Base-by-base conservation (phyloP, 805 yeast genomes). In the Jamesozyma rosinii region DNA sequence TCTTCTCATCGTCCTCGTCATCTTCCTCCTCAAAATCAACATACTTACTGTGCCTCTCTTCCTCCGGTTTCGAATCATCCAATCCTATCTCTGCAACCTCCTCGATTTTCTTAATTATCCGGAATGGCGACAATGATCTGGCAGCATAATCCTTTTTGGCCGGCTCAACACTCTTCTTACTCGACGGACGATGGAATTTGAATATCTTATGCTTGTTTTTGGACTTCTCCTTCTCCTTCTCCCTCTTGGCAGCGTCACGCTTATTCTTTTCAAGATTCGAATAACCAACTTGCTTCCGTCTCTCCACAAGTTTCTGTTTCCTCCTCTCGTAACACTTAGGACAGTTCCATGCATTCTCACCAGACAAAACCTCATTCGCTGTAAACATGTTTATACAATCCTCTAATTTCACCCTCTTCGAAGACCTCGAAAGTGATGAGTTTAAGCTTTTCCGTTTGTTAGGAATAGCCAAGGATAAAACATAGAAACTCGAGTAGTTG, bases 321-420 rank as follows among this genome's bases (percentile, higher is more conserved):
- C 31, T 38, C 17, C 35, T 39, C 20, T 47, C 41, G 35, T 44
- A 48, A 64, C 94, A 83, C 43, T 77, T 75, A 6, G 92, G 89
- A 66, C 94, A 83, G 49, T 80, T 75, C 94, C 94, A 83, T 1
- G 92, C 85, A 62, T 83, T 83, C 5, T 80, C 89, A 21, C 86
- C 82, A 6, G 71, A 69, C 41, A 83, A 61, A 3, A 78, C 68
- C 58, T 83, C 94, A 45, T 77, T 79, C 42, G 71, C 67, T 0
- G 83, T 75, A 54, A 76, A 82, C 55, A 78, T 68, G 27, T 68
- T 63, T 35, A 83, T 72, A 50, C 88, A 77, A 44, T 82, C 86
- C 37, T 81, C 76, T 43, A 83, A 59, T 40, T 72, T 67, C 13
- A 64, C 61, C 39, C 63, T 63, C 38, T 64, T 64, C n/a, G 49